Conservation (phyloP, 768 basidiomycete species). For the Leccinellum rugosiceps region DNA sequence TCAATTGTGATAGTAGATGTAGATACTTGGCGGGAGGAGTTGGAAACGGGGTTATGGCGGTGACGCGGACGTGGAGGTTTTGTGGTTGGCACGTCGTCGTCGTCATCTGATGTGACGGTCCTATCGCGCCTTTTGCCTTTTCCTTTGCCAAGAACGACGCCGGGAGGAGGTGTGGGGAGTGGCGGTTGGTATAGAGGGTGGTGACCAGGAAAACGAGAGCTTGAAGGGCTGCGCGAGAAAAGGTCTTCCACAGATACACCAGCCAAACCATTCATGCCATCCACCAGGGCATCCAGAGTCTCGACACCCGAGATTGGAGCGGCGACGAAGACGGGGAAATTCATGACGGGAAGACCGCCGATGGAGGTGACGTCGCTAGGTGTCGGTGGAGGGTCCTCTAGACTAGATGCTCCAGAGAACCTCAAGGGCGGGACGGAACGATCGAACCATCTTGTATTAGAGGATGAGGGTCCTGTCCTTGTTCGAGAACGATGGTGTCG, state of each 20-base stretch:
- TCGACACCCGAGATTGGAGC: constrained; percentile 79
- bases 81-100: constrained; percentile 39
- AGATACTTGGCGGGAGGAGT: constrained; percentile 26
- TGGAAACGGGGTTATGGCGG: constrained; percentile 17
- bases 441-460: constrained; percentile 41
- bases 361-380: constrained; percentile 47
- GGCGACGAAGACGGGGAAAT: constrained; percentile 66
- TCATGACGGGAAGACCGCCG: constrained; percentile 29
- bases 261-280: constrained; percentile 91
- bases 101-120: constrained; percentile 45
- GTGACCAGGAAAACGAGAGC: constrained; percentile 54
- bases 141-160: constrained; percentile 61
- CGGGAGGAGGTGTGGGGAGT: constrained; percentile 79
- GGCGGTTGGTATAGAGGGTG: constrained; percentile 83
- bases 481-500: constrained; percentile 49
- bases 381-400: constrained; percentile 74
- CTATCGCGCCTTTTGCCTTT: constrained; percentile 28
- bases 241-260: constrained; percentile 56
- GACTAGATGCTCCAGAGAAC: constrained; percentile 67
- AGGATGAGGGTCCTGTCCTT: constrained; percentile 53
- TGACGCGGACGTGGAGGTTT: constrained; percentile 20
- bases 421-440: constrained; percentile 50
- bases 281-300: constrained; percentile 84
- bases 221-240: constrained; percentile 41
- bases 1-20: constrained; percentile 32